These are phyloP conservation scores for Stevia rebaudiana DNA, from an alignment of 140 eudicot species.

Conservation along the genomic window DNA sequence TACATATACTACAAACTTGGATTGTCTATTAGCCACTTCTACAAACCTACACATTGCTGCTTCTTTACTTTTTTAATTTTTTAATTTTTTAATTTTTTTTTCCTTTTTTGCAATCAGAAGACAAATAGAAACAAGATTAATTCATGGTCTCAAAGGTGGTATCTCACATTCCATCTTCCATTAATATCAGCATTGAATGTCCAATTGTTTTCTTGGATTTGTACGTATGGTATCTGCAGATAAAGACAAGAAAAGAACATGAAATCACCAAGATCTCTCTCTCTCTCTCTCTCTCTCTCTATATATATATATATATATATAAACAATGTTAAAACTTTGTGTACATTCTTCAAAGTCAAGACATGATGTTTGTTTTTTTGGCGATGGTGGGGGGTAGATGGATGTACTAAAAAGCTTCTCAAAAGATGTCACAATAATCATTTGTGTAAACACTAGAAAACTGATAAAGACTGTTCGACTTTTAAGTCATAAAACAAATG, in stretches of 20 bases:
- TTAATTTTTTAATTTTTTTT: too few species aligned
- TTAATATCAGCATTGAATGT: slow-evolving; percentile 59
- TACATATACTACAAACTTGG: slow-evolving; percentile 2
- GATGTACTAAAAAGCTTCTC: not conserved
- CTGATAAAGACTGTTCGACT: too few species aligned
- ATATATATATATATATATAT: too few species aligned
- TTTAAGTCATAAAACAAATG: too few species aligned
- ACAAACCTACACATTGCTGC: not conserved
- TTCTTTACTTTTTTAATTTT: not conserved
- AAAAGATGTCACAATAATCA: too few species aligned
- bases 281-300: too few species aligned
- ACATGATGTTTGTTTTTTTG: not conserved
- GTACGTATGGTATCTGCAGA: slow-evolving; percentile 72
- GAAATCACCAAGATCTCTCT: not conserved
- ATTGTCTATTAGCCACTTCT: slow-evolving; percentile 11
- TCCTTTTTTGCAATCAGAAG: not conserved
- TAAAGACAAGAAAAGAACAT: not conserved
- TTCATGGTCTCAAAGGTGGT: slow-evolving; percentile 47
- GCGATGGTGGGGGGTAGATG: not conserved
- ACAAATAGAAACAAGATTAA: slow-evolving; percentile 4
- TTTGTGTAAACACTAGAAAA: too few species aligned
- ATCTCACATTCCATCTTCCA: slow-evolving; percentile 85
- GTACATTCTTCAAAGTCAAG: not conserved
- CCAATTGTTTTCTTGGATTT: slow-evolving; percentile 91
- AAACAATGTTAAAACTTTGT: not conserved